These are phyloP conservation scores for Dactylonectria macrodidyma DNA, from an alignment of 2,329 filamentous ascomycete genomes.

Conservation along the genomic window DNA sequence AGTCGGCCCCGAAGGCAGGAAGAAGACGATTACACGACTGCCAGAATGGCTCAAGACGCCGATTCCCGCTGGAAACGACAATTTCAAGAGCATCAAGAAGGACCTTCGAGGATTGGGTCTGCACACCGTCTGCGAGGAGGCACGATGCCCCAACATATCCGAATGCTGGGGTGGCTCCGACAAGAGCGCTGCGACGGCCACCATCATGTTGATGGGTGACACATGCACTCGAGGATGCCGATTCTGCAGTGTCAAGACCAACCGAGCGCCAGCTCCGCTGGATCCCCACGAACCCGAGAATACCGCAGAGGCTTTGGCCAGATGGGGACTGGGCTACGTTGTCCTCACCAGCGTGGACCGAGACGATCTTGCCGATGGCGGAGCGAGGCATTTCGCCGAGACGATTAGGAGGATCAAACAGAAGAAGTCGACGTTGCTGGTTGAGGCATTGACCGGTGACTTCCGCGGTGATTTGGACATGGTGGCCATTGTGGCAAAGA, in stretches of 20 bases:
- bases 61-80: constrained; percentile 84
- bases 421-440: constrained; percentile 82
- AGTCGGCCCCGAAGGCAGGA: constrained; percentile 74
- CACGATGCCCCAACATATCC: constrained; percentile 95
- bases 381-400: constrained; percentile 91
- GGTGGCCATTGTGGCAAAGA: constrained; percentile 86
- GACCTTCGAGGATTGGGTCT: constrained; percentile 91
- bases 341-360: constrained; percentile 95
- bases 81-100: constrained; percentile 95
- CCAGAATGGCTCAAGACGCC: constrained; percentile 97
- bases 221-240: constrained; percentile 96
- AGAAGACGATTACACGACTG: constrained; percentile 79
- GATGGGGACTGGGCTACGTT: constrained; percentile 97
- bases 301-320: constrained; percentile 90
- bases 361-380: constrained; percentile 91
- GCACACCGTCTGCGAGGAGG: constrained; percentile 98
- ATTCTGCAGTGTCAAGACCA: constrained; percentile 98
- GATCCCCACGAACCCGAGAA: constrained; percentile 98
- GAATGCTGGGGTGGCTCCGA: constrained; percentile 96
- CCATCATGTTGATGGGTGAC: constrained; percentile 99
- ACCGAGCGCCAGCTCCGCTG: constrained; percentile 79
- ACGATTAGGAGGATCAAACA: constrained; percentile 95
- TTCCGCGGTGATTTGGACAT: constrained; percentile 89
- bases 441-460: constrained; percentile 90
- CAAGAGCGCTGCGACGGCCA: constrained; percentile 93